Conservation (phyloP, 257 asterid genomes). For the Hygrophila difformis region DNA sequence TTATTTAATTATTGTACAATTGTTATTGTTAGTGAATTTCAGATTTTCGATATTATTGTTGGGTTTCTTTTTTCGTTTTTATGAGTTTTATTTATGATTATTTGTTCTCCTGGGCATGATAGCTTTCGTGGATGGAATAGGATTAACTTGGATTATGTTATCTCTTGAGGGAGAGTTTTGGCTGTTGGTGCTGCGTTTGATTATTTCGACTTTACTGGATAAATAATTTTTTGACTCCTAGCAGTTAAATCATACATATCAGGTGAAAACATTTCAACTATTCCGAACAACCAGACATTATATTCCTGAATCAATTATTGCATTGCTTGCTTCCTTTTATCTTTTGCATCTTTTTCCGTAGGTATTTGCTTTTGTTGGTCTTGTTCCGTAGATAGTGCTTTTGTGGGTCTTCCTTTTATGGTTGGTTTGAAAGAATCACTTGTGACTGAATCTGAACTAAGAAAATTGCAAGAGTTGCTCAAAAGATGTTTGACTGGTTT, state of each 20-base stretch:
- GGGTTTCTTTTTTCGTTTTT: no score
- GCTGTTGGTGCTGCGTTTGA: not conserved
- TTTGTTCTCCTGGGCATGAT: no score
- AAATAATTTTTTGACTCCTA: no score
- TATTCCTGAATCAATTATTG: not conserved
- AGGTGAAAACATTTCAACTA: not conserved
- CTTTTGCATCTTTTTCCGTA: not conserved
- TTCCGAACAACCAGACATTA: not conserved
- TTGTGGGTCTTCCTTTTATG: no score
- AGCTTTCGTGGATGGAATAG: no score
- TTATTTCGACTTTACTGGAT: not conserved
- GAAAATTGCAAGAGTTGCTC: not conserved
- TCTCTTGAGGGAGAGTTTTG: no score
- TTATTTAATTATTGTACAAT: no score
- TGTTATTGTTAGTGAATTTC: no score
- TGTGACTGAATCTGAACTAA: not conserved
- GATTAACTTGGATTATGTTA: not conserved
- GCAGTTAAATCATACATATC: not conserved
- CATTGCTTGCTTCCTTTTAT: not conserved
- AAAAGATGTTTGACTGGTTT: not conserved
- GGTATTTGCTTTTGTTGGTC: not conserved
- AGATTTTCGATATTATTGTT: no score
- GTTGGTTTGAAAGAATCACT: not conserved
- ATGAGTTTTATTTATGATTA: no score
- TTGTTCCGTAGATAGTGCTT: not conserved